Percentiles rank a stretch among this genome's conserved stretches.
These are phyloP conservation scores for Setaria viridis DNA, from an alignment of 202 grass and related monocot genomes.

Conservation along the genomic window DNA sequence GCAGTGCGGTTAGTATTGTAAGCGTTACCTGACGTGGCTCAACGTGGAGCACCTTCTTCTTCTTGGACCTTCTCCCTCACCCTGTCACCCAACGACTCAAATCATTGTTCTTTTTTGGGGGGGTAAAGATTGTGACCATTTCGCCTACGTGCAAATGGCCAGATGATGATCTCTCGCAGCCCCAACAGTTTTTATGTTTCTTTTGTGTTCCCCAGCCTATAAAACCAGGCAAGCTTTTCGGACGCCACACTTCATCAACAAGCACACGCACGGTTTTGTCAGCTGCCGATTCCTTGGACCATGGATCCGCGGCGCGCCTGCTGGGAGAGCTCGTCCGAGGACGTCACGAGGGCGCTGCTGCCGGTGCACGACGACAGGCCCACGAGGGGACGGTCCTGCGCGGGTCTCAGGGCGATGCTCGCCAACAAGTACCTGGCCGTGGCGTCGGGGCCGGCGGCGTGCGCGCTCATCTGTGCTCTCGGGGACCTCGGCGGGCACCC, in stretches of 20 bases:
- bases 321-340: conserved; percentile 60
- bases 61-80: background rate
- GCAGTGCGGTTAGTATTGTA: background rate
- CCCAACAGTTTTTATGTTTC: background rate
- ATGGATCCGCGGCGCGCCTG: conserved; percentile 45
- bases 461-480: conserved; percentile 43
- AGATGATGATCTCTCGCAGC: background rate
- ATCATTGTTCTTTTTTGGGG: background rate
- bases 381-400: background rate
- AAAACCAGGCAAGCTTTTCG: conserved; percentile 30
- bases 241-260: background rate
- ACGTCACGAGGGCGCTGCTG: conserved; percentile 43
- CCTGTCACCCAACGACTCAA: background rate
- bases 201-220: conserved; percentile 41
- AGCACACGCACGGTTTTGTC: background rate
- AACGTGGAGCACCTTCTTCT: background rate
- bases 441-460: conserved; percentile 58
- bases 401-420: conserved; percentile 13
- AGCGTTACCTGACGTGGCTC: background rate
- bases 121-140: background rate
- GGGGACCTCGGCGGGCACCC: conserved; percentile 48
- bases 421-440: conserved; percentile 56
- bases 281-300: background rate
- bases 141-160: conserved; percentile 4
- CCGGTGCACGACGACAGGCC: conserved; percentile 17